Evolutionary conservation across 805 yeast species (phyloP).

Genomic region (Saturnispora saitoi): DNA sequence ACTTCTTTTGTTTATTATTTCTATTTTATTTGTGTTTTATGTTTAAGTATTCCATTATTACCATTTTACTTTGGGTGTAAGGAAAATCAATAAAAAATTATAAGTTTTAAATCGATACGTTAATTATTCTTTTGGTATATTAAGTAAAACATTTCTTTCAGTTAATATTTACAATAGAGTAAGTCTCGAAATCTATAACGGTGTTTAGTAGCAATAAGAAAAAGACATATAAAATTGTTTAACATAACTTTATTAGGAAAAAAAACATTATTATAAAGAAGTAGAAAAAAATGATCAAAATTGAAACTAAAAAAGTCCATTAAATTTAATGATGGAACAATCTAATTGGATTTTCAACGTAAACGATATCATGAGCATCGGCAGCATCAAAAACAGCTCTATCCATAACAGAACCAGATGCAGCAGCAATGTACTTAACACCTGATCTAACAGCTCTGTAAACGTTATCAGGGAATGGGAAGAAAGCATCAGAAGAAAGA

Average conservation of each 20-base stretch:
- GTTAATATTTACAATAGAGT: too few species aligned
- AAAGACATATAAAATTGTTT: neutral
- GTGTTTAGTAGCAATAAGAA: too few species aligned
- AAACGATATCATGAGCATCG: constrained; percentile 80
- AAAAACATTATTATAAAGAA: constrained; percentile 1
- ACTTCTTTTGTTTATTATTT: neutral
- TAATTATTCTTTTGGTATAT: too few species aligned
- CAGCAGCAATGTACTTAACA: constrained; percentile 92
- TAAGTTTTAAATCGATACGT: neutral
- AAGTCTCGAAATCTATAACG: too few species aligned
- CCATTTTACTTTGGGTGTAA: neutral
- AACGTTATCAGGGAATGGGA: constrained; percentile 99
- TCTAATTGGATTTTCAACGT: constrained; percentile 95
- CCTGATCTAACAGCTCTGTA: constrained; percentile 97
- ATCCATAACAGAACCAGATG: constrained; percentile 97
- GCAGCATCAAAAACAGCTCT: constrained; percentile 94
- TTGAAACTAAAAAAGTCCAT: neutral
- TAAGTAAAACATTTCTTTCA: too few species aligned
- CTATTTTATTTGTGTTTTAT: neutral
- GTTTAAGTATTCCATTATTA: neutral
- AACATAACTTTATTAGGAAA: neutral
- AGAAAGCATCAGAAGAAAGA: constrained; percentile 94
- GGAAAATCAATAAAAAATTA: neutral
- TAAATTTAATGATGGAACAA: constrained; percentile 81
- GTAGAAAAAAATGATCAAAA: neutral